Percentiles rank a stretch among this genome's conserved stretches.
These are phyloP conservation scores for Kazachstania sp. DNA, from an alignment of 1,139 yeast genomes.

Conservation along the genomic window DNA sequence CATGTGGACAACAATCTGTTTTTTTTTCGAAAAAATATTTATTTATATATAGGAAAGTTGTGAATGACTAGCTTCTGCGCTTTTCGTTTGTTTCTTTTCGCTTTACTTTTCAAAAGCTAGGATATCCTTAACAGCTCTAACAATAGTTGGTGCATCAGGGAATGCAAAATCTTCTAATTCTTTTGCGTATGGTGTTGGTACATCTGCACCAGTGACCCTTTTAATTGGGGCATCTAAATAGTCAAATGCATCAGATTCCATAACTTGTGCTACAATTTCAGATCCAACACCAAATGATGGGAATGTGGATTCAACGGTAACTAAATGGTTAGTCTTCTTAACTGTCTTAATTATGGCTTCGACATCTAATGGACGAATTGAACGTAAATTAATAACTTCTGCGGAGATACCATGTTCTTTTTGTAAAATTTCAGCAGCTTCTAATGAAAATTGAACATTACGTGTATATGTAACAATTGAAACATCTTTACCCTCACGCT, in stretches of 20 bases:
- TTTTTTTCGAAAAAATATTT: too few relatives aligned
- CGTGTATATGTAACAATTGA: constrained; percentile 88
- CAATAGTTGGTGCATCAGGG: constrained; percentile 90
- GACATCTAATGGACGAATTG: constrained; percentile 92
- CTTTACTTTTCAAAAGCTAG: constrained; percentile 47
- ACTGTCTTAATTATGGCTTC: constrained; percentile 79
- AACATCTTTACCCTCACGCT: constrained; percentile 83
- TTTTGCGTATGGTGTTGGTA: constrained; percentile 96
- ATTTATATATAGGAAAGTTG: too few relatives aligned
- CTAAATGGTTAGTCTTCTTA: constrained; percentile 93
- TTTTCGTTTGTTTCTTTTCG: too few relatives aligned
- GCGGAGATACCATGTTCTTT: constrained; percentile 81
- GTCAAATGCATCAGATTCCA: constrained; percentile 98
- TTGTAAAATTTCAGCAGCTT: constrained; percentile 83
- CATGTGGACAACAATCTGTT: too few relatives aligned
- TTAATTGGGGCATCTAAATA: constrained; percentile 98
- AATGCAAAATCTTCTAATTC: constrained; percentile 96
- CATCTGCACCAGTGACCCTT: constrained; percentile 99
- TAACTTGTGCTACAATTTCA: constrained; percentile 93
- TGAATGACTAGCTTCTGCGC: too few relatives aligned
- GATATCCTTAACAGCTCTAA: constrained; percentile 86
- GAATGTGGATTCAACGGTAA: constrained; percentile 96
- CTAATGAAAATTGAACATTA: constrained; percentile 74
- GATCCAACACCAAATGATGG: constrained; percentile 99
- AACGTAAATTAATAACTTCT: constrained; percentile 92